Evolutionary conservation across 495 filamentous ascomycete species (phyloP).

Genomic region (Sabuloglossum arenarium): DNA sequence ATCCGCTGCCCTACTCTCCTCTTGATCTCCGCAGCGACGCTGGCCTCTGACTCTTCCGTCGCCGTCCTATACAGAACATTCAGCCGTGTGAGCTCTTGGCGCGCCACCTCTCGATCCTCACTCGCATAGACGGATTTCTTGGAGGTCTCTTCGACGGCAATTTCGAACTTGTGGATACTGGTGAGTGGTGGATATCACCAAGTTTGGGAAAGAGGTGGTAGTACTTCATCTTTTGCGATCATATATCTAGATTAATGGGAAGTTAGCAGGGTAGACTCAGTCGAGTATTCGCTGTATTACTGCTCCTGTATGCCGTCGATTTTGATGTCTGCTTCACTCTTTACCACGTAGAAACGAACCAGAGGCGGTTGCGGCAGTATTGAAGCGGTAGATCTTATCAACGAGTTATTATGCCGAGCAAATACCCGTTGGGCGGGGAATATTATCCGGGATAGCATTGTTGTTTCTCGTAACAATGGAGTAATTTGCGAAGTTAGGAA

Average conservation of each 20-base stretch:
- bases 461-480: not conserved
- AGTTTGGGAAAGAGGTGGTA: not conserved
- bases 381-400: not conserved
- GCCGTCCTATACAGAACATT: slow-evolving; percentile 24
- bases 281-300: not conserved
- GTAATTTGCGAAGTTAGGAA: no score
- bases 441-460: not conserved
- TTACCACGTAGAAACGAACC: not conserved
- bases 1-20: slow-evolving; percentile 27
- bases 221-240: not conserved
- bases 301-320: not conserved
- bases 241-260: not conserved
- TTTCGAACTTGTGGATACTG: slow-evolving; percentile 22
- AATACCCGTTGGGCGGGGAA: not conserved
- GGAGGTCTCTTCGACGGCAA: slow-evolving; percentile 32
- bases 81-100: slow-evolving; percentile 27
- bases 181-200: not conserved
- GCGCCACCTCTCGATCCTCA: slow-evolving; percentile 29
- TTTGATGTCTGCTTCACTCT: not conserved
- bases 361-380: not conserved
- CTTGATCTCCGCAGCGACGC: slow-evolving; percentile 26
- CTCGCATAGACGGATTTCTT: slow-evolving; percentile 31
- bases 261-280: not conserved
- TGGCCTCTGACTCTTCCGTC: slow-evolving; percentile 14
- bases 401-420: not conserved